Evolutionary conservation across 768 basidiomycete genomes (phyloP).

Genomic region (Asterophora lycoperdoides): DNA sequence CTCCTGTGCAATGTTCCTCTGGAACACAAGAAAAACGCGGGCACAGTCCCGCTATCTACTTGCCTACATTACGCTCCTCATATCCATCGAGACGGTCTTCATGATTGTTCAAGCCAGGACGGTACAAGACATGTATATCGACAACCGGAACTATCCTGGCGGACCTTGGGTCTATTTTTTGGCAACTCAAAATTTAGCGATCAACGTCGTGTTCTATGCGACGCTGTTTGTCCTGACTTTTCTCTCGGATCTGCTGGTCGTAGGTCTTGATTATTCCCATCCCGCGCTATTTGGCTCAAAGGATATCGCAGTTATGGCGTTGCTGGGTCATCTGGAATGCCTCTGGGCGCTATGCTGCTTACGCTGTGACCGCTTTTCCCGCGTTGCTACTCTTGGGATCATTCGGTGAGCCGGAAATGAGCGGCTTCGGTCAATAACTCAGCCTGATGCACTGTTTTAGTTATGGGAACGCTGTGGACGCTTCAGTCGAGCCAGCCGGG

Average conservation of each 20-base stretch:
- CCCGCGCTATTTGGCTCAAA: not conserved
- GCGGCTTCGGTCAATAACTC: not conserved
- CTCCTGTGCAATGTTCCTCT: constrained; percentile 34
- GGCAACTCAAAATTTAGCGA: constrained; percentile 33
- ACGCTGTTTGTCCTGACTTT: constrained; percentile 40
- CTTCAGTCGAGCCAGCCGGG: constrained; percentile 28
- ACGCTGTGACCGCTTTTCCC: constrained; percentile 26
- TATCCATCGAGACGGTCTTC: constrained; percentile 36
- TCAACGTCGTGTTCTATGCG: constrained; percentile 42
- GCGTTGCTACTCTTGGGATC: constrained; percentile 27
- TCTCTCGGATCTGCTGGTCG: constrained; percentile 35
- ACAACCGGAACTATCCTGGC: constrained; percentile 37
- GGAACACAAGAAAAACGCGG: constrained; percentile 28
- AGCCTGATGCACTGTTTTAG: constrained; percentile 11
- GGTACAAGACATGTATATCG: constrained; percentile 37
- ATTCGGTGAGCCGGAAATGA: constrained; percentile 8
- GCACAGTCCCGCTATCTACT: constrained; percentile 30
- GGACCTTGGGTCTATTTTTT: constrained; percentile 45
- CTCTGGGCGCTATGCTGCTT: constrained; percentile 21
- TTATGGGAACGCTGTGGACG: constrained; percentile 31
- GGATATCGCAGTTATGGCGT: constrained; percentile 30
- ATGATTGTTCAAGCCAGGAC: constrained; percentile 36
- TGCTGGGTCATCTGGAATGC: constrained; percentile 38
- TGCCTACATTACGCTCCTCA: constrained; percentile 33
- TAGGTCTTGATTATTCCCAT: constrained; percentile 12